Evolutionary conservation across 2,329 filamentous ascomycete species (phyloP).

Genomic region (Colletotrichum lentis): DNA sequence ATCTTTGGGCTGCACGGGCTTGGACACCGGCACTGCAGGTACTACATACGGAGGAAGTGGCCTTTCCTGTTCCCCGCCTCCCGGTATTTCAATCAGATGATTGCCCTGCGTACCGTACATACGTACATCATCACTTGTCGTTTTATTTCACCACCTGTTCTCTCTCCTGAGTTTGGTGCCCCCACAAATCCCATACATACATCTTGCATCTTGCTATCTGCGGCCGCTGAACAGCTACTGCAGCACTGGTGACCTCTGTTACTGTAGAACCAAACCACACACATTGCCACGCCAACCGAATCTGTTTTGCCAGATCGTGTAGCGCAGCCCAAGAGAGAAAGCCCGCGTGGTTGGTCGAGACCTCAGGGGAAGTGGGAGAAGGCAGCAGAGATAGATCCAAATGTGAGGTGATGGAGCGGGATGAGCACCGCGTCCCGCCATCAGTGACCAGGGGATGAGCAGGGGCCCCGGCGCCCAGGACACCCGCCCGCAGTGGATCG

Average conservation of each 20-base stretch:
- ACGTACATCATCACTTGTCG: not conserved
- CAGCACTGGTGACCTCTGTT: constrained; percentile 12
- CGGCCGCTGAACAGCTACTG: not conserved
- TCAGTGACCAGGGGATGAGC: constrained; percentile 20
- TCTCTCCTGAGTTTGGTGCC: not conserved
- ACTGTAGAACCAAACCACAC: constrained; percentile 12
- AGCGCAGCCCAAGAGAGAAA: not conserved
- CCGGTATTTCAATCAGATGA: constrained; percentile 12
- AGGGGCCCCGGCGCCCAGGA: not conserved
- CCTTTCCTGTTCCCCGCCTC: constrained; percentile 11
- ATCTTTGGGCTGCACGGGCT: not conserved
- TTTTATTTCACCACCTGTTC: not conserved
- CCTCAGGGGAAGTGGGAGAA: not conserved
- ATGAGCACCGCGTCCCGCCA: not conserved
- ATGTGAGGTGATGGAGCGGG: constrained; percentile 16
- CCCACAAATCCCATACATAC: not conserved
- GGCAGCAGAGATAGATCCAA: not conserved
- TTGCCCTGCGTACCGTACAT: not conserved
- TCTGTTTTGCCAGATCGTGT: constrained; percentile 3
- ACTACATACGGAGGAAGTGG: not conserved
- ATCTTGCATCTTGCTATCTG: constrained; percentile 6
- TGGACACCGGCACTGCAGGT: constrained; percentile 4
- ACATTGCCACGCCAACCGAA: not conserved
- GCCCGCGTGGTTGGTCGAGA: constrained; percentile 17
- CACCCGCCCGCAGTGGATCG: constrained; percentile 8